These are phyloP conservation scores for Tetrahymena malaccensis DNA, from an alignment of 73 alveolate species.

Conservation along the genomic window DNA sequence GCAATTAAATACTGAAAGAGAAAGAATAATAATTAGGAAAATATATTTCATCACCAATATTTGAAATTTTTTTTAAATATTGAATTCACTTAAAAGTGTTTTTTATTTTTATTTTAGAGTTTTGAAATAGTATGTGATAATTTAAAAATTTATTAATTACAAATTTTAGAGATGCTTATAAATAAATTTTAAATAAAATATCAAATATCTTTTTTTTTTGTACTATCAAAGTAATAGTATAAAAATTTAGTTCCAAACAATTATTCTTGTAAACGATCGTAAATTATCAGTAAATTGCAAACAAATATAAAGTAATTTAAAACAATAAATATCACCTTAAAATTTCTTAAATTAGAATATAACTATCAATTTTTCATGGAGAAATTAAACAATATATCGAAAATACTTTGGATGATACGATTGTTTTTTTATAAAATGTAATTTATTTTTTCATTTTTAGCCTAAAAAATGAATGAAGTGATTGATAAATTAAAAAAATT, in stretches of 20 bases:
- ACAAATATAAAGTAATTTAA: background rate
- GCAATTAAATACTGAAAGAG: background rate
- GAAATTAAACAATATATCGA: too few species aligned
- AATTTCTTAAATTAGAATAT: too few species aligned
- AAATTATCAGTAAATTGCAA: background rate
- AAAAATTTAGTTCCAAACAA: background rate
- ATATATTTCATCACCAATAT: background rate
- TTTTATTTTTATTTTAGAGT: background rate
- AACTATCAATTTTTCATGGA: too few species aligned
- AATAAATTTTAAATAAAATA: too few species aligned
- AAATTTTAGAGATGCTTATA: background rate
- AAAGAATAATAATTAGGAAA: background rate
- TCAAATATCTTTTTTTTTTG: background rate
- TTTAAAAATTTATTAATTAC: too few species aligned
- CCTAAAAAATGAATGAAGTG: background rate
- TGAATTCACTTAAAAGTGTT: too few species aligned
- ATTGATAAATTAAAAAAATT: background rate
- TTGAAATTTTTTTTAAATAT: background rate
- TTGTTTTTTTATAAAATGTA: too few species aligned
- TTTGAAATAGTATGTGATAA: background rate
- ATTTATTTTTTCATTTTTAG: background rate
- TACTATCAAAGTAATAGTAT: background rate
- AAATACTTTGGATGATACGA: too few species aligned
- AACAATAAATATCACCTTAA: too few species aligned
- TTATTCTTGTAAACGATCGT: background rate